Evolutionary conservation across 352 stramenopile species (phyloP), one percentile per base, ranked within the genome.

Genomic region (Albugo candida): DNA sequence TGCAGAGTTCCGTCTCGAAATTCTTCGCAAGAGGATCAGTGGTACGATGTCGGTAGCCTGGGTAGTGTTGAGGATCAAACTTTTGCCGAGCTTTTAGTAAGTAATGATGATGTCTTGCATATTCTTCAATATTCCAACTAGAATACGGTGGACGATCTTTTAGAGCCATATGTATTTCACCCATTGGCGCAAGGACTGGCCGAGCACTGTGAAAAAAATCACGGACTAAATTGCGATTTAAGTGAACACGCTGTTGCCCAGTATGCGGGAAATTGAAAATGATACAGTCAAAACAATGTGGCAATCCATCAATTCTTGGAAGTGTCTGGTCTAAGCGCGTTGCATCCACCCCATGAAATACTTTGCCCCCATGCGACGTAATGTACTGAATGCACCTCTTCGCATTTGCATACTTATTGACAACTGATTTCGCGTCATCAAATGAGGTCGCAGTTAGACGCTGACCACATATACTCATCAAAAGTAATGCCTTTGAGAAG

Each of bases 211-310:
- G 71, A 36, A 93, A 93, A 47, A 93, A 93, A 47, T 89, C 65
- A 11, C 67, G 51, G 16, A 93, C 53, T 53, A 93, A 41, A 14
- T 63, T 70, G 45, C 81, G 66, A 40, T 93, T 93, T 38, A 91
- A 67, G 51, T 93, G 81, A 43, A 93, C 81, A 41, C 81, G 75
- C 45, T 93, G 79, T 56, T 88, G 61, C 13, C 81, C 81, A 18
- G 66, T 92, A 56, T 93, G 81, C 8, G 81, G 81, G 53, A 93
- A 93, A 55, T 92, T 92, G 56, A 92, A 92, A 41, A 93, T 64
- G 40, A 92, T 81, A 55, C 69, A 83, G 47, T 83, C 63, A 54
- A 92, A 92, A 20, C 78, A 73, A 17, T 54, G 31, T 0, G 71
- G 64, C 34, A 81, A 35, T 13, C 16, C 27, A 24, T 48, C 13